Evolutionary conservation across 257 asterid species (phyloP).

Genomic region (Ilex asprella): DNA sequence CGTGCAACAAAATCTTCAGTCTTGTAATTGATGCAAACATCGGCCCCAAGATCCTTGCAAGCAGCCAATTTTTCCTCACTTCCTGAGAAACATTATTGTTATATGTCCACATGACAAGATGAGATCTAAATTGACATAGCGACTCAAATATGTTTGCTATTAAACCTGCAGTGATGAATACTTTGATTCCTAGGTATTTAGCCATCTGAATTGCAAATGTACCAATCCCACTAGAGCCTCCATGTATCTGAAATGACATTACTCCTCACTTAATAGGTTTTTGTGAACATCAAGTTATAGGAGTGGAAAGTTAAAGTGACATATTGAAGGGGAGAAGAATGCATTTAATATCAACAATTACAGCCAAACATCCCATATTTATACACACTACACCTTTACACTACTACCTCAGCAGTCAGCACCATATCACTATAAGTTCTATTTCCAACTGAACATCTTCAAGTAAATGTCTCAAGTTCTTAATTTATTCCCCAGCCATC

Average conservation of each 20-base stretch:
- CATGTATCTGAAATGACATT: constrained; percentile 63
- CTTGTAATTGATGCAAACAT: constrained; percentile 91
- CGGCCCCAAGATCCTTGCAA: constrained; percentile 93
- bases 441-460: no score
- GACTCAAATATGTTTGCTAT: constrained; percentile 8
- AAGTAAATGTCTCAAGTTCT: no score
- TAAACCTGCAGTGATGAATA: constrained; percentile 90
- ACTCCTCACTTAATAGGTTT: not conserved
- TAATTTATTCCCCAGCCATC: no score
- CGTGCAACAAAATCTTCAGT: constrained; percentile 87
- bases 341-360: no score
- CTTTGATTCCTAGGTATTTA: constrained; percentile 61
- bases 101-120: not conserved
- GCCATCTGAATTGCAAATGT: constrained; percentile 96
- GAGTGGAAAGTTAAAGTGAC: not conserved
- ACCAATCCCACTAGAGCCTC: constrained; percentile 98
- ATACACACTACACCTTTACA: no score
- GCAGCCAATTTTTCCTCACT: constrained; percentile 86
- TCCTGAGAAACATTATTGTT: constrained; percentile 35
- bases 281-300: not conserved
- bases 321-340: not conserved
- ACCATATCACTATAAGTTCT: no score
- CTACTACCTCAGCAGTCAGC: no score
- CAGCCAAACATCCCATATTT: no score
- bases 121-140: not conserved